phyloP scores from a whole-genome alignment of 805 yeast species.

The Candida sphagnicola region DNA sequence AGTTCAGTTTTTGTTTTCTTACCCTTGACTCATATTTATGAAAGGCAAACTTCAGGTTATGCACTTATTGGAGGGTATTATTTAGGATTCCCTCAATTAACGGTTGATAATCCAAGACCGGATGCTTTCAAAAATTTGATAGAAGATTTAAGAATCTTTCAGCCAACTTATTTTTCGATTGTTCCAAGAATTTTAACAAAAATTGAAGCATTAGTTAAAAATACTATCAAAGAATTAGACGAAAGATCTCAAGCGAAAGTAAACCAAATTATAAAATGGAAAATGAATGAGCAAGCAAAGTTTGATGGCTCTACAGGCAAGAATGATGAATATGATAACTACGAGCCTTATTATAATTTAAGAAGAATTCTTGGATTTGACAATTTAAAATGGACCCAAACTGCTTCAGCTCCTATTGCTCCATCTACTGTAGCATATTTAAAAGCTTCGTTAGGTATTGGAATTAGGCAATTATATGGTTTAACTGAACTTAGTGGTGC shows the following conservation, averaged over 20 bases:
- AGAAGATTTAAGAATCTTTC: constrained; percentile 53
- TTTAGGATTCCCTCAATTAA: constrained; percentile 45
- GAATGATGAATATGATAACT: constrained; percentile 26
- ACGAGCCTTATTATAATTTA: constrained; percentile 23
- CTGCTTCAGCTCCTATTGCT: constrained; percentile 68
- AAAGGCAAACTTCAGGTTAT: constrained; percentile 42
- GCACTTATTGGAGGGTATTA: constrained; percentile 45
- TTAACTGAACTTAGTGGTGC: constrained; percentile 64
- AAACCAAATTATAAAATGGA: constrained; percentile 17
- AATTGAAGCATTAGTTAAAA: constrained; percentile 55
- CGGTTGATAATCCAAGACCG: constrained; percentile 9
- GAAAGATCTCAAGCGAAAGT: constrained; percentile 25
- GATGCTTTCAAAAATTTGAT: constrained; percentile 36
- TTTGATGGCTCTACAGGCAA: constrained; percentile 42
- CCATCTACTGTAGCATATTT: constrained; percentile 56
- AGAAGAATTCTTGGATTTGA: constrained; percentile 31
- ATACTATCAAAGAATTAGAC: constrained; percentile 20
- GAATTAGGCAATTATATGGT: constrained; percentile 67
- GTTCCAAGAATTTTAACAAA: constrained; percentile 66
- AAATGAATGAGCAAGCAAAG: constrained; percentile 34
- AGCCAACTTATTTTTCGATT: constrained; percentile 50
- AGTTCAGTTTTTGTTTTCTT: constrained; percentile 34
- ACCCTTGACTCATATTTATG: constrained; percentile 58
- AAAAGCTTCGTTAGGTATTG: constrained; percentile 53
- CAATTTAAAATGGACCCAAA: constrained; percentile 20